Percentiles rank a stretch among this genome's conserved stretches.
Evolutionary conservation across 495 filamentous ascomycete genomes (phyloP).

Genomic region (Xylaria castorea): DNA sequence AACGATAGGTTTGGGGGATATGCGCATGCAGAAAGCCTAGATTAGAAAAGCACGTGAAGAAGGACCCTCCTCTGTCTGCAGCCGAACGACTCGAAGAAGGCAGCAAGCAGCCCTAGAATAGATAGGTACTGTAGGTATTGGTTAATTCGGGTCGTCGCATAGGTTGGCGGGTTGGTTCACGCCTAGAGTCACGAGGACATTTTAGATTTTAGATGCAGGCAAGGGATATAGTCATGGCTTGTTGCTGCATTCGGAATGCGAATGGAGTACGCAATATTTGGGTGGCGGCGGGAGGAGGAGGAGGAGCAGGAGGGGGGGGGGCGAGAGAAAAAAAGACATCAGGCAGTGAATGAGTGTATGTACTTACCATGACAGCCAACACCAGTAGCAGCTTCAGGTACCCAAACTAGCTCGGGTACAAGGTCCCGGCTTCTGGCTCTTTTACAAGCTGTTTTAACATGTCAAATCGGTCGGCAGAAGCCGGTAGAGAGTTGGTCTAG

Average conservation of each 20-base stretch:
- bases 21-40: not conserved
- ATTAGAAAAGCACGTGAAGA: slow-evolving; percentile 13
- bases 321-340: not conserved
- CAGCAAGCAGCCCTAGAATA: not conserved
- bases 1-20: not conserved
- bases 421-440: not conserved
- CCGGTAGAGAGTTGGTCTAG: not conserved
- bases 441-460: slow-evolving; percentile 4
- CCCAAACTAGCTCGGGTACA: not conserved
- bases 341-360: not conserved
- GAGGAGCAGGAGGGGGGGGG: slow-evolving; percentile 5
- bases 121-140: not conserved
- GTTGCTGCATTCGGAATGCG: slow-evolving; percentile 11
- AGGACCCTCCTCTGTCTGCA: not conserved
- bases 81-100: not conserved
- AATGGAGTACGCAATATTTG: not conserved
- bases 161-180: slow-evolving; percentile 7
- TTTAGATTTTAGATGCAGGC: slow-evolving; percentile 20
- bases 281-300: slow-evolving; percentile 7
- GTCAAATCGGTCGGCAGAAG: slow-evolving; percentile 5
- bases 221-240: slow-evolving; percentile 12
- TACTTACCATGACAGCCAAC: not conserved
- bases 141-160: not conserved
- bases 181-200: slow-evolving; percentile 24
- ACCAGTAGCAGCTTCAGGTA: not conserved